phyloP scores from a whole-genome alignment of 2,329 filamentous ascomycete genomes.

The Penicillium sp. region DNA sequence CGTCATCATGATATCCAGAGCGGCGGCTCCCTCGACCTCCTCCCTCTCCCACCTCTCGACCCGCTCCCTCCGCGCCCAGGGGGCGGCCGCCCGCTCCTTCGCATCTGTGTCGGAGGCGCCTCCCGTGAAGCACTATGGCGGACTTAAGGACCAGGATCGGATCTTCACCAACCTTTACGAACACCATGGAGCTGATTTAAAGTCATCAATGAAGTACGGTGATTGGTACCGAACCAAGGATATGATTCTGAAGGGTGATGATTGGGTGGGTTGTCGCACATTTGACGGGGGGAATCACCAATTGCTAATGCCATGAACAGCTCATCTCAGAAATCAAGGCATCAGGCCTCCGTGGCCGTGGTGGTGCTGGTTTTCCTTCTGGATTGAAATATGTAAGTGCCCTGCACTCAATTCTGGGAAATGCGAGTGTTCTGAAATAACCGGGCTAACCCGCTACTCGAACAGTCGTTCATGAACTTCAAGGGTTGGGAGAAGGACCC shows the following conservation, averaged over 20 bases:
- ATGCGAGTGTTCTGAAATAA: constrained; percentile 12
- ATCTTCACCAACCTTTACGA: constrained; percentile 99
- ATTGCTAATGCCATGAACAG: constrained; percentile 44
- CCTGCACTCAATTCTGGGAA: constrained; percentile 10
- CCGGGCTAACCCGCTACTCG: constrained; percentile 15
- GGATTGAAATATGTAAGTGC: constrained; percentile 93
- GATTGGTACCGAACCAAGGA: constrained; percentile 99
- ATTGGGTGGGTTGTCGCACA: constrained; percentile 62
- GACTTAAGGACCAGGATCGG: constrained; percentile 91
- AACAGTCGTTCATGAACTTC: constrained; percentile 98
- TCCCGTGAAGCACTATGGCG: constrained; percentile 70
- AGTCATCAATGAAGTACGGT: constrained; percentile 94
- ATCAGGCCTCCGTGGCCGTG: constrained; percentile 90
- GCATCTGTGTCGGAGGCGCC: constrained; percentile 71
- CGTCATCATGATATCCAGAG: constrained; percentile 48
- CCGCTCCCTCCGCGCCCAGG: constrained; percentile 43
- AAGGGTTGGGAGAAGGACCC: constrained; percentile 98
- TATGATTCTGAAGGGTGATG: constrained; percentile 92
- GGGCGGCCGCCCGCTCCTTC: constrained; percentile 61
- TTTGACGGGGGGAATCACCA: not conserved
- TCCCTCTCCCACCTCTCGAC: constrained; percentile 42
- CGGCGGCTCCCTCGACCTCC: constrained; percentile 45
- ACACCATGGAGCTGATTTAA: constrained; percentile 85
- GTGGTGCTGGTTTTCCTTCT: constrained; percentile 96
- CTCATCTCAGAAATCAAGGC: constrained; percentile 98